Evolutionary conservation across 1,139 yeast genomes (phyloP), one percentile per base, ranked within the genome.

Genomic region (Protomyces inouyei): DNA sequence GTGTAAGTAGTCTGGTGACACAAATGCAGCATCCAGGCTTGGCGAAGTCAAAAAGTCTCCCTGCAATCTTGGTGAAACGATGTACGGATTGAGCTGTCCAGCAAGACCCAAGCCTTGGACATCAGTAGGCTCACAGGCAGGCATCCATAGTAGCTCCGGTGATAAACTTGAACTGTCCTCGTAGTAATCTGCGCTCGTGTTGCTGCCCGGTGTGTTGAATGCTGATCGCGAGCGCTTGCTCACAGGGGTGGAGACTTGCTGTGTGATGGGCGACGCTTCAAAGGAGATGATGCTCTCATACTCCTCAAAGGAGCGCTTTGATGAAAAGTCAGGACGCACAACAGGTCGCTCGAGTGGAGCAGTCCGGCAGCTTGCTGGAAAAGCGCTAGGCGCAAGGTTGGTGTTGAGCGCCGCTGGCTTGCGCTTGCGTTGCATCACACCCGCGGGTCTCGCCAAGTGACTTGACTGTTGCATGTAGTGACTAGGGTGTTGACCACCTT

Each of bases 241-340:
- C 37, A 40, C 36, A 9, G 63, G 63, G n/a, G 63, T 52, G 12
- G 63, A 43, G 37, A 52, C 52, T 32, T 38, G 57, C 37, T 40
- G 25, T 23, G 52, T 38, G 6, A 55, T 18, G 23, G 60, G 52
- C 14, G 36, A 48, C 18, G 28, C 52, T 8, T 14, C 32, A 2
- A 32, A 16, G 1, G 21, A 18, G 8, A n/a, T 23, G 16, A 23
- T 37, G 5, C 38, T n/a, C 9, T 59, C 63, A 21, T 52, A 52
- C 21, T 59, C 63, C n/a, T 59, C 63, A 36, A 59, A 59, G 23
- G 63, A 59, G 6, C 63, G 52, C 63, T 59, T 59, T n/a, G 57
- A 51, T 12, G 57, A 38, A 16, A 52, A 32, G 6, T 25, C 25
- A 14, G 63, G 63, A 5, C 63, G 56, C 5, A 14, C 54, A 3